Conservation (phyloP, 23 red algal species). For the Pyropia haitanensis region DNA sequence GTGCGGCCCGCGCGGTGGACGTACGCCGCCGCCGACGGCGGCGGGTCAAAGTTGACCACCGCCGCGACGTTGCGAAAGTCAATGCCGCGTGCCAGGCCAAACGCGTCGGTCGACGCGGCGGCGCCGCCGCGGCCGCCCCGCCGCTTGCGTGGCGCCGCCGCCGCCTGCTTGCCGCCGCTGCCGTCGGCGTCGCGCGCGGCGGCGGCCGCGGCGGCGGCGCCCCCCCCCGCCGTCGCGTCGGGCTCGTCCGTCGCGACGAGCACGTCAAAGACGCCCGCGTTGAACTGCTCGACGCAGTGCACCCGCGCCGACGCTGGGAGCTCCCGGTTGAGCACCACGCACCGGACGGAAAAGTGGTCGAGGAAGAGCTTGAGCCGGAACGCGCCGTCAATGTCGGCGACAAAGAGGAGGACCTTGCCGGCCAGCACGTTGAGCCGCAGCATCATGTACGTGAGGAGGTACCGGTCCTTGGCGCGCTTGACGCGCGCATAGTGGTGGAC, state of each 20-base stretch:
- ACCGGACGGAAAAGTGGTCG: slow-evolving; percentile 82
- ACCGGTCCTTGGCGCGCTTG: slow-evolving; percentile 49
- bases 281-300: slow-evolving; percentile 92
- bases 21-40: slow-evolving; percentile 23
- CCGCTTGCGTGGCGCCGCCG: slow-evolving; percentile 10
- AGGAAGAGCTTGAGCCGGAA: slow-evolving; percentile 93
- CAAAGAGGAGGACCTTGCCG: slow-evolving; percentile 84
- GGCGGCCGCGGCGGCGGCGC: too few species aligned
- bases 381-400: slow-evolving; percentile 66
- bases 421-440: slow-evolving; percentile 69
- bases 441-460: slow-evolving; percentile 68
- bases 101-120: slow-evolving; percentile 16
- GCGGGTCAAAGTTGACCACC: slow-evolving; percentile 89
- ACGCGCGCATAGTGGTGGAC: slow-evolving; percentile 77
- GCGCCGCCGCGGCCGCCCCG: too few species aligned
- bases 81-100: slow-evolving; percentile 73
- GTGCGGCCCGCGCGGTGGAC: slow-evolving; percentile 92
- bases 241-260: slow-evolving; percentile 83
- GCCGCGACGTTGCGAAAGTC: slow-evolving; percentile 83
- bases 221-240: neutral
- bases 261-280: slow-evolving; percentile 79
- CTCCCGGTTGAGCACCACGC: slow-evolving; percentile 82
- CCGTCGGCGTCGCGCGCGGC: too few species aligned
- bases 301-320: slow-evolving; percentile 69
- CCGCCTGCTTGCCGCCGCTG: neutral